Base-by-base conservation (phyloP, 805 yeast genomes). In the Candida incommunis region DNA sequence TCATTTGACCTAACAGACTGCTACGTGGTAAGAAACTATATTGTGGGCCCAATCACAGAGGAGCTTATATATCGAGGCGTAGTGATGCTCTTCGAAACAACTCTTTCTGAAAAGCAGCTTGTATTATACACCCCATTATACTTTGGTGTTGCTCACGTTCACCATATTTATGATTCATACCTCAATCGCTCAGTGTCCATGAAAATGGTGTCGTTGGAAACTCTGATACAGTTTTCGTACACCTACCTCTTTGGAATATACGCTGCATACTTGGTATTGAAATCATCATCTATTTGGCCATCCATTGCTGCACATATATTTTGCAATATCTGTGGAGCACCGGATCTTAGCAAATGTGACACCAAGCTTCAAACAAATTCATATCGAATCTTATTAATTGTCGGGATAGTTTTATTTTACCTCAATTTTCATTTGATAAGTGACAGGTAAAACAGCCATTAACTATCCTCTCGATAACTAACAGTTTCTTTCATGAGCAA, bases 121-220 rank as follows among this genome's bases (percentile, higher is more conserved):
- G 56, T 71, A 1, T 53, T 54, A 20, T 51, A 59, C 18, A 69
- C 82, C 0, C 90, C 94, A 0, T 53, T 75, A 3, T 65, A 76
- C 45, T 83, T 83, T 63, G 86, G 87, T 1, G 52, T 79, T 22
- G 90, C 90, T 0, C 94, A 83, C 59, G 44, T 80, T 18, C 87
- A 83, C 54, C 92, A 83, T 58, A 84, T 74, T 3, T 68, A 65
- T 50, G 78, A 73, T 40, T 51, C 72, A 37, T 65, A 65, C 48
- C 37, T 31, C 18, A 31, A 31, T 16, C 13, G 37, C 11, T 5
- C 9, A 9, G 20, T 16, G 13, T 5, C 18, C 7, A 22, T 64
- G 2, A 41, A 46, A 0, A 51, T 61, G 18, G 66, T 76, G 1
- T 24, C 69, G 1, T 24, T 67, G 3, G 55, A 62, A 5, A 63